Evolutionary conservation across 306 rosid species (phyloP), one percentile per base, ranked within the genome.

Genomic region (Lupinus albus): DNA sequence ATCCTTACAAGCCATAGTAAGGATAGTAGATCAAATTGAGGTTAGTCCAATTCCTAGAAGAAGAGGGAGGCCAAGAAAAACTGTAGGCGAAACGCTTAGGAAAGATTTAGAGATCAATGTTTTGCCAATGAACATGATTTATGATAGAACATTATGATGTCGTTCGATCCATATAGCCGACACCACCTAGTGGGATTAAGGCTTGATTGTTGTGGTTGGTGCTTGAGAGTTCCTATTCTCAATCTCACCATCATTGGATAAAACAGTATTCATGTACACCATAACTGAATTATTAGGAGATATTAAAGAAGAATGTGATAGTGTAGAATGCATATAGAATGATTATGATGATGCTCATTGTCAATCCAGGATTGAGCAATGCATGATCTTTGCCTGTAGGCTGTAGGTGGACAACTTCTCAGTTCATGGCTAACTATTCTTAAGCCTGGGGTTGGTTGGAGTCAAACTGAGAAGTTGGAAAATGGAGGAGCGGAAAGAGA

Each of bases 391-490:
- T 25, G 0, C 28, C 11, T 8, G 0, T n/a, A 3, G 28, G 28
- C 28, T 4, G 28, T 58, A 58, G 45, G 13, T 58, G n/a, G 64
- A 15, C 28, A 7, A 13, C 28, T 54, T 54, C 14, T 57, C 63
- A 58, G 46, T 58, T 58, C 64, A 58, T 33, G 46, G 46, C 18
- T 25, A 56, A 33, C 12, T 57, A 57, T 57, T 44, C 44, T 32
- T 14, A 57, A 13, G 63, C 12, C 0, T 35, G 47, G 10, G 30
- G 15, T 8, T 36, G 21, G n/a, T 16, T 59, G 39, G 64, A 59
- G 28, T 35, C 30, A 59, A 59, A 15, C 20, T 59, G n/a, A 35
- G 64, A 56, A 56, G 65, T 14, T 61, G 67, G 50, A 41, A 61
- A 11, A 41, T 39, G 67, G 67, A 14, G 32, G 33, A 8, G 67